Percentiles rank a stretch among this genome's conserved stretches.
These are phyloP conservation scores for Aspergillus sp. DNA, from an alignment of 2,329 filamentous ascomycete genomes.

Conservation along the genomic window DNA sequence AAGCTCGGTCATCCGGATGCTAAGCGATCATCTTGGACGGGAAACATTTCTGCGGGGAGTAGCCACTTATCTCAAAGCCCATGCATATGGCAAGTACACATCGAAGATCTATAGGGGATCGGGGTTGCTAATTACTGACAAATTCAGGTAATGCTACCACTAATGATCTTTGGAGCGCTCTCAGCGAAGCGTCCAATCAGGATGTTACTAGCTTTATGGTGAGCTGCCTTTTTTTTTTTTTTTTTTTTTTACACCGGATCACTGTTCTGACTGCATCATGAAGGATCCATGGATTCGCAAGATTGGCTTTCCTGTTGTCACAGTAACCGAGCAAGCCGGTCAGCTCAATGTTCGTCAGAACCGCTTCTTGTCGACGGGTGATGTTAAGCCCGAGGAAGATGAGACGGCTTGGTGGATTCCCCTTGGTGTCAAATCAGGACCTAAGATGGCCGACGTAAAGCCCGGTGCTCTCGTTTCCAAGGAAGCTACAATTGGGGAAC, in stretches of 20 bases:
- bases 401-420: constrained; percentile 95
- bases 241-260: not conserved
- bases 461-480: constrained; percentile 72
- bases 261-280: constrained; percentile 15
- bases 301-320: constrained; percentile 91
- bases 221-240: constrained; percentile 15
- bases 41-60: constrained; percentile 90
- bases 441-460: constrained; percentile 63
- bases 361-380: constrained; percentile 87
- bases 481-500: constrained; percentile 67
- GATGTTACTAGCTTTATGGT: constrained; percentile 86
- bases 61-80: constrained; percentile 80
- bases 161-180: constrained; percentile 83
- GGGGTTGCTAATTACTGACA: constrained; percentile 10
- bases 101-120: not conserved
- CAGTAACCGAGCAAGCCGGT: constrained; percentile 77
- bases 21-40: constrained; percentile 84
- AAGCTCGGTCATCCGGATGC: constrained; percentile 94
- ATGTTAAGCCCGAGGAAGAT: constrained; percentile 88
- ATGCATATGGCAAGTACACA: constrained; percentile 69
- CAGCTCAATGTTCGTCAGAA: constrained; percentile 82
- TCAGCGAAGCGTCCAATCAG: constrained; percentile 83
- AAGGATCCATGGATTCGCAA: constrained; percentile 86
- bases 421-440: constrained; percentile 77
- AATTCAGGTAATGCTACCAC: constrained; percentile 75